Base-by-base conservation (phyloP, 768 basidiomycete genomes). In the Lyophyllum atratum region DNA sequence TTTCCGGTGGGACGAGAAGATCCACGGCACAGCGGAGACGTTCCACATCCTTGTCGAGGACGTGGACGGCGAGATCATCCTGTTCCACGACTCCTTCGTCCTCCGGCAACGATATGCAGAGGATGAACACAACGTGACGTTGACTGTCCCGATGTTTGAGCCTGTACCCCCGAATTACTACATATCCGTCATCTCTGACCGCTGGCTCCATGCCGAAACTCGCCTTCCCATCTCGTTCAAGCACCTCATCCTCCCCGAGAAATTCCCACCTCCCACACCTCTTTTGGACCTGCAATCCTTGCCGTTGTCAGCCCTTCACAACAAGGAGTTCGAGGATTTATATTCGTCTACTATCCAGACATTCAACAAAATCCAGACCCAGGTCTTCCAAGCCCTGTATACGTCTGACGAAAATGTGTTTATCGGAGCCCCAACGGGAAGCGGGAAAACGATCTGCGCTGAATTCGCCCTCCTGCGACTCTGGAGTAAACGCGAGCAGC, bases 331-430 rank as follows among this genome's bases (percentile, higher is more conserved):
- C 63, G 93, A 98, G 70, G 79, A 80, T 1, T 83, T 98, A 42
- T 99, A 98, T 70, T 83, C 86, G 1, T 83, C 81, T 17, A 85
- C 85, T 0, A 87, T 98, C 61, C 80, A 85, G 59, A 86, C 85
- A 0, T 98, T 98, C 81, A 98, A 98, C 83, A 99, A 98, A 74
- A 98, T 98, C 59, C 97, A 98, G 70, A 98, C 94, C 0, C 97
- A 98, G 72, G 95, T 97, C 44, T 98, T 99, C 88, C 95, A 98
- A 65, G 95, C 96, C 0, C 80, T 99, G 0, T 99, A 98, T 70
- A 94, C 92, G 0, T 88, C 93, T 0, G 95, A 98, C 66, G 97
- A 98, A 67, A 98, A 96, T 64, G 89, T 96, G 40, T 95, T 98
- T 68, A 87, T 99, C 55, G 95, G 95, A 19, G 97, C 96, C 0